Percentiles rank a stretch among this genome's conserved stretches.
These are phyloP conservation scores for Syzygium grande DNA, from an alignment of 345 rosid species.

Conservation along the genomic window DNA sequence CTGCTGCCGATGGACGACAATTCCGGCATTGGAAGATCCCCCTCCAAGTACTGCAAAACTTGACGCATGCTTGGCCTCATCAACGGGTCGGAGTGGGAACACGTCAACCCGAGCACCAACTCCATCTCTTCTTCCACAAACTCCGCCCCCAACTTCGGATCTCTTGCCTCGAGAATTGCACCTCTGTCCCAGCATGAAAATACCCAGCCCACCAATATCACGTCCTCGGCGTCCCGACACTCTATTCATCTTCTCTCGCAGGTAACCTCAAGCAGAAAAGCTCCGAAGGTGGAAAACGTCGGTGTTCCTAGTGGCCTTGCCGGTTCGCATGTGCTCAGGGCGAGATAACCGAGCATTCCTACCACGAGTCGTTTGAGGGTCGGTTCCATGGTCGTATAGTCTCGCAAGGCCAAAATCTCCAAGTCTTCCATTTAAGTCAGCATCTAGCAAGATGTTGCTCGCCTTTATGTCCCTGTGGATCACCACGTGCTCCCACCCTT, in stretches of 20 bases:
- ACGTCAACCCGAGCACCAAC: conserved; percentile 31
- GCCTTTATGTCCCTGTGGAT: conserved; percentile 45
- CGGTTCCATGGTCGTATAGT: conserved; percentile 24
- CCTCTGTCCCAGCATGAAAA: conserved; percentile 23
- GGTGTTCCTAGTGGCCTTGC: conserved; percentile 22
- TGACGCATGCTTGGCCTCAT: conserved; percentile 24
- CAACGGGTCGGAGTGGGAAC: conserved; percentile 19
- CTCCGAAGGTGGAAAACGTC: conserved; percentile 46
- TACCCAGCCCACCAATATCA: conserved; percentile 29
- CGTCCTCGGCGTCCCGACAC: conserved; percentile 1
- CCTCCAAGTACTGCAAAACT: conserved; percentile 11
- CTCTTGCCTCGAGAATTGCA: conserved; percentile 17
- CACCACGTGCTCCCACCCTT: conserved; percentile 43
- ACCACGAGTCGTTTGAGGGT: conserved; percentile 31
- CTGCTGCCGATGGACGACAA: conserved; percentile 5
- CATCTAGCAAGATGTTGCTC: conserved; percentile 35
- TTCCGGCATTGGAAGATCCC: background rate
- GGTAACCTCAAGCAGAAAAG: conserved; percentile 41
- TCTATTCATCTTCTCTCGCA: conserved; percentile 40
- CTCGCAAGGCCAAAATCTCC: conserved; percentile 51
- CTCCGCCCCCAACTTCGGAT: conserved; percentile 22
- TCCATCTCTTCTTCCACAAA: conserved; percentile 21
- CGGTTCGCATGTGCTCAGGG: conserved; percentile 36
- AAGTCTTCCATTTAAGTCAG: conserved; percentile 23
- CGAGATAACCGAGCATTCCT: conserved; percentile 45